Conservation (phyloP, 192 early-diverging fungal genomes). For the Pilaira anomala region DNA sequence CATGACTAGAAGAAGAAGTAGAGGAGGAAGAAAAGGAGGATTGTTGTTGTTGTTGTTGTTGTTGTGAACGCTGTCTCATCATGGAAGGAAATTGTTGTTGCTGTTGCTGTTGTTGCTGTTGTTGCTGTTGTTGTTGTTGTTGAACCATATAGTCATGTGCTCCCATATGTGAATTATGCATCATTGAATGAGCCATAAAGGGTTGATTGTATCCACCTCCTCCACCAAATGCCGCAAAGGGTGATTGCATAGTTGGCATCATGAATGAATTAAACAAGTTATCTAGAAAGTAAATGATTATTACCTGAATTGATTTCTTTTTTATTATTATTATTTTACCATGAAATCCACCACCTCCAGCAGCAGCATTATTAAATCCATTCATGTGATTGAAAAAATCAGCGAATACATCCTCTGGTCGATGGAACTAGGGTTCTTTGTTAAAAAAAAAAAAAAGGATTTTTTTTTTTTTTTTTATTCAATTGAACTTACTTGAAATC, state of each 20-base stretch:
- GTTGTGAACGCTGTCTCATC: conserved; percentile 1
- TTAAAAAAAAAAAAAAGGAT: background rate
- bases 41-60: background rate
- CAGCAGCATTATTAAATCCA: too few relatives aligned
- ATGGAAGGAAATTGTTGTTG: background rate
- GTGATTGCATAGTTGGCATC: conserved; percentile 4
- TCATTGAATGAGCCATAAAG: background rate
- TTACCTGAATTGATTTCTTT: too few relatives aligned
- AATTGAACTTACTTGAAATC: conserved; percentile 18
- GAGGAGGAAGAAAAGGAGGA: background rate
- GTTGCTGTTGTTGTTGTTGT: too few relatives aligned
- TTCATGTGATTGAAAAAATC: conserved; percentile 13
- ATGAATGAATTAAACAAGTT: background rate
- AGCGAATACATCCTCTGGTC: conserved; percentile 10
- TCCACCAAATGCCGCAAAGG: background rate
- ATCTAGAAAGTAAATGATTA: background rate
- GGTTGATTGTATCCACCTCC: background rate
- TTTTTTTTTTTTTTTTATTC: background rate
- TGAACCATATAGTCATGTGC: too few relatives aligned
- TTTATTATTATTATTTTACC: too few relatives aligned
- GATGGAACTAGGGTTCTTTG: background rate
- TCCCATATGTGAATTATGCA: background rate
- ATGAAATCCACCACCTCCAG: background rate
- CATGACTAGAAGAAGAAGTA: background rate
- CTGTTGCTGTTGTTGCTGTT: too few relatives aligned